Evolutionary conservation across 2,329 filamentous ascomycete species (phyloP), one percentile per base, ranked within the genome.

Genomic region (Sphaerulina musiva): DNA sequence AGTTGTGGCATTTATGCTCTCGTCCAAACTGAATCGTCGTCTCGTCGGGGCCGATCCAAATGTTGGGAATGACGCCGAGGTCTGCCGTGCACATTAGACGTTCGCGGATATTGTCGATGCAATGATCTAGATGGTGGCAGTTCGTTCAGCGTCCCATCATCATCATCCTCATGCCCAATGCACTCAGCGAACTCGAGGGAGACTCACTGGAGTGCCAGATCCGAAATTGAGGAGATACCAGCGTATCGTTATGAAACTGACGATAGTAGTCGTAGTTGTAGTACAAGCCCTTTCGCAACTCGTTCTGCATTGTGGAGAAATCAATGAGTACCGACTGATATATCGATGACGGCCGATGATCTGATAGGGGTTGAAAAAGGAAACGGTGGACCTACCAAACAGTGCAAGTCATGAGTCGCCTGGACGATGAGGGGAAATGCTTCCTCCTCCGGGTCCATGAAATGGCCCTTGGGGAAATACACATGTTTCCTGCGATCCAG

Each of bases 81-180:
- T 49, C 46, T 2, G 46, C 46, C 20, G 40, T 39, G 26, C 52
- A 54, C 32, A 45, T 49, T 8, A 54, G 31, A 23, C 46, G 40
- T 26, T 54, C 52, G 17, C 46, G 52, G 6, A 54, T 39, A 23
- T 50, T 49, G 34, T 54, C 52, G 26, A 54, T 31, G 20, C 52
- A 54, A 32, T 54, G 52, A 3, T 43, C 52, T 54, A 14, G 5
- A 11, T 4, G 20, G 20, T 20, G 20, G 20, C 20, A 20, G 20
- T 20, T 20, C 20, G 2, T 20, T 20, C 20, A 20, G 20, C 20
- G 3, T 20, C 20, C 20, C 20, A 20, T 20, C 20, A 20, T 20
- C 20, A 20, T 20, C 20, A 2, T 20, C 20, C 20, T 20, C 20
- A 17, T 17, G 14, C 14, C 14, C 14, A 9, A 26, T 36, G 31